Evolutionary conservation across 148 eudicot species (phyloP).

Genomic region (Salicornia ramosissima): DNA sequence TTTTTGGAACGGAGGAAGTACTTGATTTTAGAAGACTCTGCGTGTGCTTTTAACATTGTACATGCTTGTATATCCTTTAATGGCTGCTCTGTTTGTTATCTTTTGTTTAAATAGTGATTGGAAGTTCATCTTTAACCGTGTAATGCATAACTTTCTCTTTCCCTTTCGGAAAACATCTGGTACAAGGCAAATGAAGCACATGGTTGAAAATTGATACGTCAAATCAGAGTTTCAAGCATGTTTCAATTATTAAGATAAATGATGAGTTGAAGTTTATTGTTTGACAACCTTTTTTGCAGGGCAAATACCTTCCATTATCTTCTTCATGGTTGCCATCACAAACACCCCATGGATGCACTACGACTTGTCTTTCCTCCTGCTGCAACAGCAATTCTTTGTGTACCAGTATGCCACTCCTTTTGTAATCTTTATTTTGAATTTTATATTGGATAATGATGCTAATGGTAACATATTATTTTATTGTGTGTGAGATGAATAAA

Average conservation of each 20-base stretch:
- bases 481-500: not conserved
- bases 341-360: slow-evolving; percentile 83
- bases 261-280: not conserved
- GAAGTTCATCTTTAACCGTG: not conserved
- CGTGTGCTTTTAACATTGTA: not conserved
- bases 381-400: slow-evolving; percentile 55
- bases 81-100: too few species aligned
- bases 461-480: not conserved
- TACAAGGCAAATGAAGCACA: too few species aligned
- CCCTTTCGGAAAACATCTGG: not conserved
- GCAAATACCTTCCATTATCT: slow-evolving; percentile 70
- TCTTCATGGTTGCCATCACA: slow-evolving; percentile 87
- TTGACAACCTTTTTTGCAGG: slow-evolving; percentile 19
- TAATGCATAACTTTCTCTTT: not conserved
- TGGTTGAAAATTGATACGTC: not conserved
- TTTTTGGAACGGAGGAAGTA: not conserved
- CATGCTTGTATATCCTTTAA: too few species aligned
- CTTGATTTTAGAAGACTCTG: not conserved
- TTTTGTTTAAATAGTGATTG: not conserved
- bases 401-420: slow-evolving; percentile 42
- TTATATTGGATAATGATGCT: not conserved
- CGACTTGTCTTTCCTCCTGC: slow-evolving; percentile 91
- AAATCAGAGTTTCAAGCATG: too few species aligned
- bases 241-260: too few species aligned
- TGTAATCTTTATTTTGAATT: not conserved